Base-by-base conservation (phyloP, 331 rosid species). In the Spiraea crenata region DNA sequence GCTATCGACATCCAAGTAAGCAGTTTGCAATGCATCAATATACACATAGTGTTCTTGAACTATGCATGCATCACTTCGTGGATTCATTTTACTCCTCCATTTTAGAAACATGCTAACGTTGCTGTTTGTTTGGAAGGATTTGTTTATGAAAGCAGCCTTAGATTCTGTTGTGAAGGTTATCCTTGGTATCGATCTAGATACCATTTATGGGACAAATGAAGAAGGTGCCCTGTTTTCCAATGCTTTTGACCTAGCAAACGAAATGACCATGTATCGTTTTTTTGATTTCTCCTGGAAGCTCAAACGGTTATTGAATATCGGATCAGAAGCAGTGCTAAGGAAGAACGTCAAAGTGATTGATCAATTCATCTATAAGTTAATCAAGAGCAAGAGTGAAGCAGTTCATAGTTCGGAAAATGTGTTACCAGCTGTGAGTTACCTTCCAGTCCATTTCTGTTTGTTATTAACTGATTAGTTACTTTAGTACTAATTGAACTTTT, bases 171-270 rank as follows among this genome's bases (percentile, higher is more conserved):
- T 75, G 5, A 67, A 67, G 74, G 40, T 75, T 59, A 46, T 67
- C 0, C 69, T 75, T 57, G 79, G 79, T 20, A 13, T 75, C 6
- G 69, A 75, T 19, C 20, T 75, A 52, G 79, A 67, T 39, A 58
- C 41, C 79, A 38, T 65, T 47, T 6, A 11, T n/a, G 78, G 72
- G 58, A 65, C 67, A 45, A 56, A 47, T 60, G 68, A 67, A 67
- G 74, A 75, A 38, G 55, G 62, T 16, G 25, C 51, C 14, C 3
- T 20, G 2, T 75, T 75, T 67, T 58, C 68, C 1, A n/a, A 75
- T 48, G 74, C 73, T 58, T 75, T 75, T 6, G 79, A 75, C 19
- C 16, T 20, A 20, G 46, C 63, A 47, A 75, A 38, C 38, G 67
- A 60, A 8, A 25, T 58, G 15, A 58, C 60, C 64, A 1, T 65